phyloP scores from a whole-genome alignment of 1,284 basidiomycete genomes.

The Puccinia polysora region DNA sequence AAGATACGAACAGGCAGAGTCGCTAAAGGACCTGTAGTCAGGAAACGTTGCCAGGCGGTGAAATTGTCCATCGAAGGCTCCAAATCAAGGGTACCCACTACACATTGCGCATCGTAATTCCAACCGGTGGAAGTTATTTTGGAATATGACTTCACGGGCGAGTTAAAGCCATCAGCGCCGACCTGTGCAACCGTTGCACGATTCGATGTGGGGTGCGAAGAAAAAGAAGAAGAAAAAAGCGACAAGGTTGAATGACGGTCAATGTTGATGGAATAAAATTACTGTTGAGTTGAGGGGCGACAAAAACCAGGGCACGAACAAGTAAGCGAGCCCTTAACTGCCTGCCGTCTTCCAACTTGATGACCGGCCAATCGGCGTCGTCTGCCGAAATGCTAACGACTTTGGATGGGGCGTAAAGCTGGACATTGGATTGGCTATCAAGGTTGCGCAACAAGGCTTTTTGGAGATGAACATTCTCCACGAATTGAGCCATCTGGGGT shows the following conservation, averaged over 20 bases:
- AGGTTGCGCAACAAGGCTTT: conserved; percentile 64
- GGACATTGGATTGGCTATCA: conserved; percentile 52
- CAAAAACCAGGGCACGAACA: conserved; percentile 55
- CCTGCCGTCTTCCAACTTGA: conserved; percentile 64
- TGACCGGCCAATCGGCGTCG: conserved; percentile 62
- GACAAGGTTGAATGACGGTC: neutral
- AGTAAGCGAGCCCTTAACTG: conserved; percentile 66
- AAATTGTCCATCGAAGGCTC: conserved; percentile 50
- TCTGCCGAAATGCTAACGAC: conserved; percentile 48
- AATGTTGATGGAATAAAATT: neutral
- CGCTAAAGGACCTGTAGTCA: conserved; percentile 90
- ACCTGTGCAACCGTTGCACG: conserved; percentile 59
- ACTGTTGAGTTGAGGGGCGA: neutral
- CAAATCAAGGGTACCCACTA: conserved; percentile 83
- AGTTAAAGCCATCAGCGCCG: conserved; percentile 92
- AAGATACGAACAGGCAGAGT: conserved; percentile 64
- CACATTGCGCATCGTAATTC: conserved; percentile 81
- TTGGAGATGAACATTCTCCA: conserved; percentile 86
- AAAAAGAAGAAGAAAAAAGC: neutral
- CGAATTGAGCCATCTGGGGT: conserved; percentile 67
- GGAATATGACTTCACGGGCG: conserved; percentile 82
- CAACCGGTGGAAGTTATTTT: conserved; percentile 84
- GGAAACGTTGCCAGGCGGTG: conserved; percentile 88
- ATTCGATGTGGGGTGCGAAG: neutral
- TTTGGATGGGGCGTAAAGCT: conserved; percentile 48